These are phyloP conservation scores for Colletotrichum kahawae DNA, from an alignment of 2,329 filamentous ascomycete species.

Conservation along the genomic window DNA sequence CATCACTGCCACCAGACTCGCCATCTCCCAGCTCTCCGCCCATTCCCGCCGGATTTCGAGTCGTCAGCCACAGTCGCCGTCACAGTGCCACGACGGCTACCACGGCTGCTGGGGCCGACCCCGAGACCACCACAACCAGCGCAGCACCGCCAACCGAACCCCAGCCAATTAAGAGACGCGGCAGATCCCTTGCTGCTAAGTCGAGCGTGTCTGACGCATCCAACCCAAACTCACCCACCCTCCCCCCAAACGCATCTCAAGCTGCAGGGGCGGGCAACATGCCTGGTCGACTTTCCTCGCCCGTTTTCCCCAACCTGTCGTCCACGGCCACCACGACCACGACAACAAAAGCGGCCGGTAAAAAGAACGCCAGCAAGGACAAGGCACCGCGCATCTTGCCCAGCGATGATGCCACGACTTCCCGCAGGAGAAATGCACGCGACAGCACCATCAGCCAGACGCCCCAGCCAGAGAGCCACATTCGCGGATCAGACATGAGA, in stretches of 20 bases:
- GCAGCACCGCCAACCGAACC: constrained; percentile 25
- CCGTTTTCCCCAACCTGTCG: constrained; percentile 35
- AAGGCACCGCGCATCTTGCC: constrained; percentile 22
- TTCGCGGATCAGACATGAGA: constrained; percentile 31
- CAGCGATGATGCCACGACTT: constrained; percentile 35
- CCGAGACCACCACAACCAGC: constrained; percentile 16
- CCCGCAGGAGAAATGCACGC: constrained; percentile 41
- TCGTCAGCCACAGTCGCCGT: constrained; percentile 23
- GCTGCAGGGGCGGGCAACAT: constrained; percentile 37
- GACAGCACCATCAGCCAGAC: constrained; percentile 41
- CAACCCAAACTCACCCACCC: constrained; percentile 37
- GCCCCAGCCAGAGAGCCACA: constrained; percentile 40
- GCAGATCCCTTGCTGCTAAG: constrained; percentile 44
- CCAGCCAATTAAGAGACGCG: constrained; percentile 44
- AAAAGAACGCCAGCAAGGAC: constrained; percentile 29
- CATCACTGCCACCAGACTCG: constrained; percentile 35
- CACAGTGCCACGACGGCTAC: constrained; percentile 23
- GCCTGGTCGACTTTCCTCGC: constrained; percentile 42
- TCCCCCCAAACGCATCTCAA: constrained; percentile 27
- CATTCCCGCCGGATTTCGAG: constrained; percentile 17
- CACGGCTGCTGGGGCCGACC: constrained; percentile 23
- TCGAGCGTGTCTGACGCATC: constrained; percentile 42
- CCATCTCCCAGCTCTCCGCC: constrained; percentile 35
- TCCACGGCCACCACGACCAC: constrained; percentile 4
- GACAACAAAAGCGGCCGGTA: constrained; percentile 17